Evolutionary conservation across 345 rosid genomes (phyloP).

Genomic region (Bruguiera gymnorhiza): DNA sequence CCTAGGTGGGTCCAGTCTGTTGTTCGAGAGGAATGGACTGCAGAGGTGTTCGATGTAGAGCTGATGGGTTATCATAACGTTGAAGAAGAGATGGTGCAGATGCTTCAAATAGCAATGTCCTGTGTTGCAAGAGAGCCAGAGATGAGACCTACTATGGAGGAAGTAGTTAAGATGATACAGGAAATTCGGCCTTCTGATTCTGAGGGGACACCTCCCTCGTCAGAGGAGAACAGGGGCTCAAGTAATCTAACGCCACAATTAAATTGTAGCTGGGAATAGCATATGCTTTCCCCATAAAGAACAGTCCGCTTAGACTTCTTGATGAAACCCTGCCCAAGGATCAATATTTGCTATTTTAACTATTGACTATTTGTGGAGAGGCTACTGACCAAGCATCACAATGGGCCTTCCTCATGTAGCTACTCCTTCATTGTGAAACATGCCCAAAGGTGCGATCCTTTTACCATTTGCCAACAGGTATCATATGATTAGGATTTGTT

Average conservation of each 20-base stretch:
- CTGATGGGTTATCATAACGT: conserved; percentile 58
- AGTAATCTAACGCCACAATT: conserved; percentile 23
- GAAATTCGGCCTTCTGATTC: conserved; percentile 62
- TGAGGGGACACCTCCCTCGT: conserved; percentile 51
- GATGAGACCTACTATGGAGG: conserved; percentile 67
- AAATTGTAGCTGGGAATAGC: not conserved
- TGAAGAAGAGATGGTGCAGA: conserved; percentile 91
- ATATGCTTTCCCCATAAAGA: not conserved
- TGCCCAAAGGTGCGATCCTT: conserved; percentile 14
- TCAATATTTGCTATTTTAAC: not conserved
- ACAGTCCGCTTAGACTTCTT: not conserved
- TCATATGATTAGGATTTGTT: conserved; percentile 2
- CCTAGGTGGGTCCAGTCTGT: conserved; percentile 92
- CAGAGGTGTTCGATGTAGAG: conserved; percentile 84
- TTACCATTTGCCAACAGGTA: conserved; percentile 7
- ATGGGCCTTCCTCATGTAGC: not conserved
- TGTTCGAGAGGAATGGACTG: conserved; percentile 90
- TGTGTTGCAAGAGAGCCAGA: conserved; percentile 72
- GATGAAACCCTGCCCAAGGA: conserved; percentile 4
- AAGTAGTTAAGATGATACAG: conserved; percentile 75
- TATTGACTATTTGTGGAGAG: not conserved
- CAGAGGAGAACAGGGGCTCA: conserved; percentile 37
- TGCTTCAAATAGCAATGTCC: conserved; percentile 89
- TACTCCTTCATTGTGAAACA: not conserved
- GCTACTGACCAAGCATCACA: not conserved